Percentiles rank a stretch among this genome's conserved stretches.
Conservation (phyloP, 345 rosid species). For the Populus pruinosa region DNA sequence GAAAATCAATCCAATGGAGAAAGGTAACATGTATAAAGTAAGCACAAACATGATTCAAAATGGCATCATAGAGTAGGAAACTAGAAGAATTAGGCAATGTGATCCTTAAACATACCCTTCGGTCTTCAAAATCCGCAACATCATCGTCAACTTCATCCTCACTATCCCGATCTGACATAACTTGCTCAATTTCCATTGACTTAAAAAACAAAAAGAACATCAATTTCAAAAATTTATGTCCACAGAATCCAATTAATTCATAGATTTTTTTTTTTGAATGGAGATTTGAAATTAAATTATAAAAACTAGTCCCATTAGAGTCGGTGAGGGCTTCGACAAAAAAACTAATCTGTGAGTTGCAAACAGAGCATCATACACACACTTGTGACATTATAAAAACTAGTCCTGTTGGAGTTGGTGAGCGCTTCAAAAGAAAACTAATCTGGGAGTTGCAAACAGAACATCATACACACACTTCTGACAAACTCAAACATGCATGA, state of each 20-base stretch:
- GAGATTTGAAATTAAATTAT: neutral
- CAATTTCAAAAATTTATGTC: conserved; percentile 5
- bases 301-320: neutral
- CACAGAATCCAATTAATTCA: conserved; percentile 4
- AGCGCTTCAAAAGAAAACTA: neutral
- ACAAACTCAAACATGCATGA: neutral
- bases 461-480: neutral
- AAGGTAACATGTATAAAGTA: neutral
- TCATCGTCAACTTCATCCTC: conserved; percentile 99
- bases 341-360: neutral
- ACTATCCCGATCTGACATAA: conserved; percentile 87
- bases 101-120: conserved; percentile 60
- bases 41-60: neutral
- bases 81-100: neutral
- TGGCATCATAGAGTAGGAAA: neutral
- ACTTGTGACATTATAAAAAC: neutral
- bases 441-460: neutral
- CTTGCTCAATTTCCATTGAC: conserved; percentile 97
- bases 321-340: neutral
- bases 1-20: neutral
- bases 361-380: neutral
- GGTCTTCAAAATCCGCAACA: conserved; percentile 98
- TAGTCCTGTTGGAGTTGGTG: neutral
- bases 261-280: neutral
- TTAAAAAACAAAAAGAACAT: conserved; percentile 23